Evolutionary conservation across 208 protist genomes (phyloP).

Genomic region (Cochliopodium minus): DNA sequence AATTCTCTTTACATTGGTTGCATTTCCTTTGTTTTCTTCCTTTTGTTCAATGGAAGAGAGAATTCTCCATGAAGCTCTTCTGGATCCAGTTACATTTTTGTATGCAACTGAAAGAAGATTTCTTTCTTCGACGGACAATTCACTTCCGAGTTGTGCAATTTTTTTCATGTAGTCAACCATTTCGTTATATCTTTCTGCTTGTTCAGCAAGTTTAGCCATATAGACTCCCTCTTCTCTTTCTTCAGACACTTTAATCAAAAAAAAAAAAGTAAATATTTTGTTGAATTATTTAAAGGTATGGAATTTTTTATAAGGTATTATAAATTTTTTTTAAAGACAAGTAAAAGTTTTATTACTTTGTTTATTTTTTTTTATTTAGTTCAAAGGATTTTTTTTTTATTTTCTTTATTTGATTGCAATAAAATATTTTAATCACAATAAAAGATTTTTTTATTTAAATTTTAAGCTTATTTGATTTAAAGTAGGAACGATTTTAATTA

Average conservation of each 20-base stretch:
- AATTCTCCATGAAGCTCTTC: slow-evolving; percentile 93
- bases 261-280: no score
- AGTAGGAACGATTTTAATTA: no score
- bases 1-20: slow-evolving; percentile 48
- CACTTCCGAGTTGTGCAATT: slow-evolving; percentile 68
- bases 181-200: slow-evolving; percentile 95
- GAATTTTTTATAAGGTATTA: no score
- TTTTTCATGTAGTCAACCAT: slow-evolving; percentile 95
- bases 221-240: slow-evolving; percentile 77
- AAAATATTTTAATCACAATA: no score
- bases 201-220: slow-evolving; percentile 87
- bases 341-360: no score
- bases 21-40: slow-evolving; percentile 65
- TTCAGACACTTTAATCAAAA: slow-evolving; percentile 48
- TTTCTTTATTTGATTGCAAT: no score
- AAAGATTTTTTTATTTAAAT: no score
- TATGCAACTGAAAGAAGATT: slow-evolving; percentile 99
- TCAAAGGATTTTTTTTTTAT: no score
- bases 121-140: slow-evolving; percentile 93
- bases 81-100: slow-evolving; percentile 98
- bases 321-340: no score
- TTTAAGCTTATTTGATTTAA: no score
- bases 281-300: no score
- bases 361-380: no score
- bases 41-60: slow-evolving; percentile 89